A percentile compares a stretch with the other conserved stretches of the same genome.
Conservation (phyloP, 306 rosid genomes). For the Malus orientalis region DNA sequence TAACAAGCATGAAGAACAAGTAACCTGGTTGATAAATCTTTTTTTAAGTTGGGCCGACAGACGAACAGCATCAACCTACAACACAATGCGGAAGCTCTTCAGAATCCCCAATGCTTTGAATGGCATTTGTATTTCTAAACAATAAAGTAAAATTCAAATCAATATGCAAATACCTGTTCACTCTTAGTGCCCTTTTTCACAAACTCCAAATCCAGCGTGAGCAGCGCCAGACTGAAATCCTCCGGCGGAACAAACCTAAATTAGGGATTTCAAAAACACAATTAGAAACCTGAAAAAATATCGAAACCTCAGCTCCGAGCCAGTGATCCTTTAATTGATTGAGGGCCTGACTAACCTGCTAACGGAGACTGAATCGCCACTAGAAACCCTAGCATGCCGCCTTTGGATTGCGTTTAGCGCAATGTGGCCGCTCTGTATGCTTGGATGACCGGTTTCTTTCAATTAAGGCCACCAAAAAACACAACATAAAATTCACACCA, state of each 20-base stretch:
- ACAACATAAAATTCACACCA: background rate
- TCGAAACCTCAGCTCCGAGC: background rate
- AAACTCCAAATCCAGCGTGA: constrained; percentile 83
- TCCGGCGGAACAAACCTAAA: constrained; percentile 79
- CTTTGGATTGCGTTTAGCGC: constrained; percentile 87
- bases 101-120: background rate
- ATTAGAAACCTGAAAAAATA: background rate
- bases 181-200: constrained; percentile 60
- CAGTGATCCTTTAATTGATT: background rate
- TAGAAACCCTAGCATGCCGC: constrained; percentile 68
- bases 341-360: constrained; percentile 34
- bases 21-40: constrained; percentile 68
- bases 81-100: background rate
- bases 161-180: constrained; percentile 57
- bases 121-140: background rate
- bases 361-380: constrained; percentile 49
- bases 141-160: background rate
- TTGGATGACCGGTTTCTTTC: constrained; percentile 60
- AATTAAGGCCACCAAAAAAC: constrained; percentile 48
- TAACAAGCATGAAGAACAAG: background rate
- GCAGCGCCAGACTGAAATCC: constrained; percentile 60
- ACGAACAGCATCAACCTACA: constrained; percentile 83
- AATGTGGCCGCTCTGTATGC: constrained; percentile 47
- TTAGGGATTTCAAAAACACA: background rate
- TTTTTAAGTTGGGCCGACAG: constrained; percentile 60